These are phyloP conservation scores for Astrephomene gubernaculifera DNA, from an alignment of 139 green algal genomes.

Conservation along the genomic window DNA sequence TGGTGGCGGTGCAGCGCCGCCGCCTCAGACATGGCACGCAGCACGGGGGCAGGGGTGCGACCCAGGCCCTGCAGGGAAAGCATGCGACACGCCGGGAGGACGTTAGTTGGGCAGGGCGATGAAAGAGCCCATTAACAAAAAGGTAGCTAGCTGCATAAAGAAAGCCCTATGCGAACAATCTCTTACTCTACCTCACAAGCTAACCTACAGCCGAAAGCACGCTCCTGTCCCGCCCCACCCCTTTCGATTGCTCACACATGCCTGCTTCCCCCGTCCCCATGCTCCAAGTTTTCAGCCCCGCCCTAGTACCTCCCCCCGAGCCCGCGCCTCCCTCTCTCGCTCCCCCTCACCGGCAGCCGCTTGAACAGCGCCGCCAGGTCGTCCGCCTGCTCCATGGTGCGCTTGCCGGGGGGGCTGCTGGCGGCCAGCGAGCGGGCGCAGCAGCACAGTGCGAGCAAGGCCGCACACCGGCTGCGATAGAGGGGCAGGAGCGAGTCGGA, in stretches of 20 bases:
- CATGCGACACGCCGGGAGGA: no score
- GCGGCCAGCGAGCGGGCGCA: background rate
- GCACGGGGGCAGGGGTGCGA: background rate
- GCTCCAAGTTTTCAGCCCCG: no score
- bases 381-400: conserved; percentile 30
- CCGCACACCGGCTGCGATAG: background rate
- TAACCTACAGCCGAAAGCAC: no score
- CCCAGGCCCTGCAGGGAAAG: background rate
- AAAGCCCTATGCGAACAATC: no score
- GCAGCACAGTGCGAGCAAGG: background rate
- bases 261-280: no score
- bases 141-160: no score
- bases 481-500: background rate
- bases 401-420: background rate
- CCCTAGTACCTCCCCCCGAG: no score
- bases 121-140: no score
- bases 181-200: no score
- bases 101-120: no score
- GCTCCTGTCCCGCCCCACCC: no score
- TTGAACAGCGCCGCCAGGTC: conserved; percentile 33
- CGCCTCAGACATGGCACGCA: conserved; percentile 16
- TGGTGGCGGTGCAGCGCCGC: conserved; percentile 8
- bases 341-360: conserved; percentile 8
- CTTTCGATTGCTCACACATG: no score
- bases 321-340: background rate